Evolutionary conservation across 371 early-diverging fungal species (phyloP).

Genomic region (Mortierella sp.): DNA sequence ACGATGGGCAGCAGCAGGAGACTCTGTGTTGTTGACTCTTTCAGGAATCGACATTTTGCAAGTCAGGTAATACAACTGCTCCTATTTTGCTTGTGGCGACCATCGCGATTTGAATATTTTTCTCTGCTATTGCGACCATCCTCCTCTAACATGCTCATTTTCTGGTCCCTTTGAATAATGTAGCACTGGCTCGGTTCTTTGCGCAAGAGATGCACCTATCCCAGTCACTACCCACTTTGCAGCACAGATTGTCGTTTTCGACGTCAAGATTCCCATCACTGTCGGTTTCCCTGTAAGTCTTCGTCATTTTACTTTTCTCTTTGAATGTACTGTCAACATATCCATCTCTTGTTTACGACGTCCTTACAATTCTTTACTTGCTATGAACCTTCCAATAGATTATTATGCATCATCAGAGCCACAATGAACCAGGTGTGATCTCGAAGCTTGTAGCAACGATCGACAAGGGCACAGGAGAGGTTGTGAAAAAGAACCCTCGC

Average conservation of each 20-base stretch:
- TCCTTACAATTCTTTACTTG: not conserved
- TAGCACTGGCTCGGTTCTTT: conserved; percentile 86
- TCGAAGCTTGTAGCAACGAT: conserved; percentile 78
- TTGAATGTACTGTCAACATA: too few relatives aligned
- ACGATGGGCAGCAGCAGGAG: conserved; percentile 95
- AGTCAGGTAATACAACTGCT: conserved; percentile 66
- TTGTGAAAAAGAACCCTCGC: conserved; percentile 87
- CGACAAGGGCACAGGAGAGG: conserved; percentile 89
- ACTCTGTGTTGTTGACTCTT: conserved; percentile 86
- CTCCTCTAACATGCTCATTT: not conserved
- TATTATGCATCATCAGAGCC: conserved; percentile 86
- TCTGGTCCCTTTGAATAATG: not conserved
- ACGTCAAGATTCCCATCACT: conserved; percentile 90
- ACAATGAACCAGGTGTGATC: conserved; percentile 85
- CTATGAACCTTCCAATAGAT: conserved; percentile 57
- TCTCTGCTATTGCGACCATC: not conserved
- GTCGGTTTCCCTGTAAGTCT: conserved; percentile 85
- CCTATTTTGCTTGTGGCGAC: not conserved
- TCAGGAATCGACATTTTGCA: conserved; percentile 86
- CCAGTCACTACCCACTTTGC: conserved; percentile 81
- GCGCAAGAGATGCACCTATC: conserved; percentile 75
- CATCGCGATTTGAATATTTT: not conserved
- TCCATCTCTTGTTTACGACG: not conserved
- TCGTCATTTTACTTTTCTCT: not conserved
- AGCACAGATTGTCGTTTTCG: conserved; percentile 94